Evolutionary conservation across 2,329 filamentous ascomycete genomes (phyloP).

Genomic region (Cladosporium sp.): DNA sequence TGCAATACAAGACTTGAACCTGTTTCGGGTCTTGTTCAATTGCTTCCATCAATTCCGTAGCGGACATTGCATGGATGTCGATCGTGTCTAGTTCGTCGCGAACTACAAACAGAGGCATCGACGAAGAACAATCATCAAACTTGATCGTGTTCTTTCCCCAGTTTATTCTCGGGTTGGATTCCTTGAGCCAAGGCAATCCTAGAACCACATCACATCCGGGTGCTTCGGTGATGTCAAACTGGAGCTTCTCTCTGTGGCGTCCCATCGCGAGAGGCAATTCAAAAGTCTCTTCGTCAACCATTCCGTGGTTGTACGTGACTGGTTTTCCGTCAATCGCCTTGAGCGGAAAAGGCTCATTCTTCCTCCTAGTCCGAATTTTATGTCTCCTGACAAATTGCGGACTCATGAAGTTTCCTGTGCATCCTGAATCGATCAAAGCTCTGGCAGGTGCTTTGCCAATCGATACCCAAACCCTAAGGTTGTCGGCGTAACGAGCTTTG

Average conservation of each 20-base stretch:
- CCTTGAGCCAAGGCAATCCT: neutral
- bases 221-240: neutral
- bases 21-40: neutral
- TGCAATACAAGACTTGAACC: neutral
- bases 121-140: neutral
- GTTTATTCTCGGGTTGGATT: neutral
- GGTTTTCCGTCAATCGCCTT: neutral
- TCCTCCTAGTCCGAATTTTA: neutral
- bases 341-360: neutral
- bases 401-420: neutral
- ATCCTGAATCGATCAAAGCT: neutral
- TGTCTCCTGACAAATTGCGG: neutral
- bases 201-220: neutral
- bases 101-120: neutral
- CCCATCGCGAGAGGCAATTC: neutral
- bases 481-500: neutral
- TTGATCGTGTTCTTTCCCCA: neutral
- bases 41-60: neutral
- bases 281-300: neutral
- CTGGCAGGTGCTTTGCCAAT: neutral
- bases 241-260: neutral
- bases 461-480: neutral
- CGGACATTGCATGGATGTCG: too few species aligned
- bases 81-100: neutral
- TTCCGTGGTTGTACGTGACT: neutral